phyloP scores from a whole-genome alignment of 2,329 filamentous ascomycete genomes.

The Aspergillus felis region DNA sequence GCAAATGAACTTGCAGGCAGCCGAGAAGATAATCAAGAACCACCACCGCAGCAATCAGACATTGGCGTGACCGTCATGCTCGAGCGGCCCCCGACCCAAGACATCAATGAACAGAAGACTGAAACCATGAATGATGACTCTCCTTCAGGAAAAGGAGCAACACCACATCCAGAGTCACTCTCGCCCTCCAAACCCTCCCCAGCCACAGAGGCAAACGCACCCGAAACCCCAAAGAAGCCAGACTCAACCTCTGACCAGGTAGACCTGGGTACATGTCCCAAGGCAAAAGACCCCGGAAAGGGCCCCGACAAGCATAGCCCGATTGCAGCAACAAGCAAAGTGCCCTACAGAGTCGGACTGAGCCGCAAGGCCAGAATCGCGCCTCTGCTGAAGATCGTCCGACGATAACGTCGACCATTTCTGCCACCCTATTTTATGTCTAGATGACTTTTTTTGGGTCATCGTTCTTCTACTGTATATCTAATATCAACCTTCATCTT shows the following conservation, averaged over 20 bases:
- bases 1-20: constrained; percentile 5
- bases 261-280: not conserved
- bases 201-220: not conserved
- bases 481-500: constrained; percentile 2
- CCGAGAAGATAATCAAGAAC: not conserved
- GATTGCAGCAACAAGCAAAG: constrained; percentile 35
- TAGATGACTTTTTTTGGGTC: not conserved
- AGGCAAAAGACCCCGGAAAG: constrained; percentile 12
- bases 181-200: not conserved
- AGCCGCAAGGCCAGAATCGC: constrained; percentile 48
- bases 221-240: constrained; percentile 14
- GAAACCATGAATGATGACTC: not conserved
- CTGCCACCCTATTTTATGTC: constrained; percentile 2
- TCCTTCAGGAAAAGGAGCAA: not conserved
- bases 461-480: not conserved
- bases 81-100: not conserved
- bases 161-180: not conserved
- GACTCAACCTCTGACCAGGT: constrained; percentile 3
- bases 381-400: constrained; percentile 45
- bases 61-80: not conserved
- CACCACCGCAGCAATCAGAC: not conserved
- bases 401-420: constrained; percentile 28
- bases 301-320: constrained; percentile 40
- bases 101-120: not conserved
- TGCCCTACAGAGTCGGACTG: constrained; percentile 46